Evolutionary conservation across 2,329 filamentous ascomycete genomes (phyloP), one percentile per base, ranked within the genome.

Genomic region (Ophiostoma ips): DNA sequence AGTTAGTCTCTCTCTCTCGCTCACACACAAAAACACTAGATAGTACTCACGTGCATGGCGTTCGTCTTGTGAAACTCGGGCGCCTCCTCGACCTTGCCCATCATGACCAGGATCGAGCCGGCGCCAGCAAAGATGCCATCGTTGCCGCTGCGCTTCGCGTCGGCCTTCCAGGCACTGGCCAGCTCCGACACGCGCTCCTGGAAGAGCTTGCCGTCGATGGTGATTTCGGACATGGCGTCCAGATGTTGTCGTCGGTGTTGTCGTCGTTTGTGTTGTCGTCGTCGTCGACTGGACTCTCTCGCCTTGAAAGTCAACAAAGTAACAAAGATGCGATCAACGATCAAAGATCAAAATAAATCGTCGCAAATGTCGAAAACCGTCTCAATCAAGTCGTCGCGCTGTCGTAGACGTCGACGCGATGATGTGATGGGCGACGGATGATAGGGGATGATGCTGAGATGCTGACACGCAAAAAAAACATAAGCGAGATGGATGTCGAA

Each of bases 21-120:
- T 31, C 12, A 10, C 1, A 28, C 34, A 11, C 15, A 16, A 3
- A 3, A 48, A 2, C 44, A 45, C 40, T n/a, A n/a, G n/a, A n/a
- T n/a, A 19, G 5, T 21, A 55, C 55, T 48, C 74, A 94, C 88
- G 71, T 96, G 92, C 68, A 95, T 83, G 19, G 92, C 88, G 66
- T 95, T 95, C 62, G 89, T 94, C 74, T 98, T 98, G 68, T 90
- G 81, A 61, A 94, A 95, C 60, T 83, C 82, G 55, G 83, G 83
- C 38, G 79, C 76, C 61, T 95, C 89, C 62, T 92, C 87, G 56
- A 88, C 88, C 72, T 95, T 98, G 67, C 92, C 92, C 77, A 95
- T 92, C 64, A 94, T 76, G 53, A 95, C 77, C 60, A 92, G 72
- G 60, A 98, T 86, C 53, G 90, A 94, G 56, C 82, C 81, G 57